Conservation (phyloP, 176 grass and related monocot genomes). For the Cenchrus purpureus region DNA sequence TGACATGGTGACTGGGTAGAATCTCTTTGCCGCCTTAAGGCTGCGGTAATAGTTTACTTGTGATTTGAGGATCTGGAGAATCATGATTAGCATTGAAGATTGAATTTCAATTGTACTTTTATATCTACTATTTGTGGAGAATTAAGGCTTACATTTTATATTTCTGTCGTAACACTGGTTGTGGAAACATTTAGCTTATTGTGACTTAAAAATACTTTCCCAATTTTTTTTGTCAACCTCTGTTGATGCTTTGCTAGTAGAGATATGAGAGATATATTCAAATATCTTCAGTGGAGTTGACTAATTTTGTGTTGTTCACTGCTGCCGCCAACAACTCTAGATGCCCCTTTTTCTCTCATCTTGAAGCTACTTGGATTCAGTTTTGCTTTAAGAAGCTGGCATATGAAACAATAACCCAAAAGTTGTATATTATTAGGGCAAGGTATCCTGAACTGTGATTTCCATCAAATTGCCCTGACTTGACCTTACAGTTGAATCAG, state of each 20-base stretch:
- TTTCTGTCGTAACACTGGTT: not conserved
- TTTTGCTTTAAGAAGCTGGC: conserved; percentile 8
- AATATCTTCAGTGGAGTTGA: not conserved
- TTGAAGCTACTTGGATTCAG: not conserved
- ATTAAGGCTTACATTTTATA: conserved; percentile 11
- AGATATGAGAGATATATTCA: not conserved
- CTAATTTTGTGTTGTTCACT: conserved; percentile 7
- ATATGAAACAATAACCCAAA: not conserved
- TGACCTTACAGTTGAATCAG: not conserved
- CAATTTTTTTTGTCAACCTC: conserved; percentile 1
- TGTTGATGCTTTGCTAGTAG: not conserved
- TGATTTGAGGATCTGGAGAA: not conserved
- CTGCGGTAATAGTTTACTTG: not conserved
- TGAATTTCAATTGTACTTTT: conserved; percentile 21
- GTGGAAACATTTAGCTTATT: not conserved
- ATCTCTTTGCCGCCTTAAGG: not conserved
- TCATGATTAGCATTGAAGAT: conserved; percentile 25
- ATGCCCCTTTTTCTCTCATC: not conserved
- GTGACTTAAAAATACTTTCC: not conserved
- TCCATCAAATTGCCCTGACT: not conserved
- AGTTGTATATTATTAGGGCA: not conserved
- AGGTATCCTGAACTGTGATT: not conserved
- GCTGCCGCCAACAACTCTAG: not conserved
- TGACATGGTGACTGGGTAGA: not conserved
- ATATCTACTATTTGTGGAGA: not conserved